Base-by-base conservation (phyloP, 2,329 filamentous ascomycete genomes). In the Trichoderma sp. region DNA sequence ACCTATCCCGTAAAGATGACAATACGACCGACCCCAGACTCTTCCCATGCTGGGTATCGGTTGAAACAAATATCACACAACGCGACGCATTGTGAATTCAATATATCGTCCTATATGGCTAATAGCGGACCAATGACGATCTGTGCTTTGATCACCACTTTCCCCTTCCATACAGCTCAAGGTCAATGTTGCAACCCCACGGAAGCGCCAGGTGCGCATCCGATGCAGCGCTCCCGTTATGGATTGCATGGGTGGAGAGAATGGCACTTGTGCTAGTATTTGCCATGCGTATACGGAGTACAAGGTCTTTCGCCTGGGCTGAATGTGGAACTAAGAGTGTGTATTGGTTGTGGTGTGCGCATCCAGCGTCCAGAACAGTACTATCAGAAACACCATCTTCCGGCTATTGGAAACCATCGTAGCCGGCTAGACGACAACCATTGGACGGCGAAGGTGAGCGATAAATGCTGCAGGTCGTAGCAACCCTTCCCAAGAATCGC, bases 181-280 rank as follows among this genome's bases (percentile, higher is more conserved):
- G n/a, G 55, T 11, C 34, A 47, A 36, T 62, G 28, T 23, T 69
- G 67, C 20, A 53, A 62, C 67, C 67, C 43, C 67, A 62, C 67
- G 67, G 67, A 69, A 62, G 68, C 59, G 62, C 12, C 5, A 70
- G 59, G 26, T 26, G 59, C 59, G 32, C 50, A 70, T 70, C 68
- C 68, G 59, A 34, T 70, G 68, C 68, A 70, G 59, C 36, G 68
- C 68, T 70, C 58, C 47, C 58, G 58, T 57, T 32, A 34, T 28
- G 39, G 43, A 39, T 50, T 55, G 68, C 68, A 64, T 58, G 17
- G 32, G 34, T 70, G 50, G 47, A 43, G 59, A n/a, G 47, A n/a
- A 55, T n/a, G 28, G 23, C 57, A 39, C 39, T 39, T 53, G 57
- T 17, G 20, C 17, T 30, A 53, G 26, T 28, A 30, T 36, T 7